phyloP scores from a whole-genome alignment of 2,329 filamentous ascomycete species.

The Monosporascus sp. region DNA sequence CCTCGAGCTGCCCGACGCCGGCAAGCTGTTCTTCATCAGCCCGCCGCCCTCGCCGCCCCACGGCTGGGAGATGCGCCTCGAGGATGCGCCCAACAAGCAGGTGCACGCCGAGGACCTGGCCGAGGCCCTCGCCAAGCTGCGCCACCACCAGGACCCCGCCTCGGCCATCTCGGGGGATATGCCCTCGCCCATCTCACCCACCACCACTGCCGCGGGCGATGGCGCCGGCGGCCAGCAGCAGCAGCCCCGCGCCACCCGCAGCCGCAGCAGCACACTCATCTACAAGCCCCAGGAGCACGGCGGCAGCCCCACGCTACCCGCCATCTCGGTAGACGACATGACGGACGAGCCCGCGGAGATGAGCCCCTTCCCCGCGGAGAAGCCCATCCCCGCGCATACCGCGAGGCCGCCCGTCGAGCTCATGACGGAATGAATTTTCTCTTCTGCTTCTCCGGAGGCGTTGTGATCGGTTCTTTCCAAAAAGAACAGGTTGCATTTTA shows the following conservation, averaged over 20 bases:
- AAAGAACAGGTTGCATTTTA: background rate
- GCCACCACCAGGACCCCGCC: conserved; percentile 40
- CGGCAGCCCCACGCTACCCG: conserved; percentile 51
- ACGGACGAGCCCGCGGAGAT: conserved; percentile 48
- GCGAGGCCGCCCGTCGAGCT: conserved; percentile 59
- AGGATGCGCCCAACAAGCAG: conserved; percentile 65
- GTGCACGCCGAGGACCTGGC: conserved; percentile 66
- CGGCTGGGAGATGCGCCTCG: conserved; percentile 62
- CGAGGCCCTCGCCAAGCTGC: conserved; percentile 58
- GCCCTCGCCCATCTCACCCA: conserved; percentile 29
- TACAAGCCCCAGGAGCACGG: conserved; percentile 56
- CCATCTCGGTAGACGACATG: conserved; percentile 63
- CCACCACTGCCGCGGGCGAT: conserved; percentile 21
- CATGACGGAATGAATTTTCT: conserved; percentile 38
- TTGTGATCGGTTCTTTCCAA: no score
- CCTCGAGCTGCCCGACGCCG: conserved; percentile 61
- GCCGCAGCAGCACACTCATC: conserved; percentile 60
- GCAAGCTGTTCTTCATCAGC: conserved; percentile 69
- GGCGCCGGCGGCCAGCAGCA: conserved; percentile 11
- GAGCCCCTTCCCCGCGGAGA: conserved; percentile 28
- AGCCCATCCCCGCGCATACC: conserved; percentile 54
- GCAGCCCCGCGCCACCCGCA: conserved; percentile 31
- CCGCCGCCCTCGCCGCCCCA: conserved; percentile 63
- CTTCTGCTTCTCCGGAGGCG: no score
- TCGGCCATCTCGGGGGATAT: conserved; percentile 16